A percentile compares a stretch with the other conserved stretches of the same genome.
These are phyloP conservation scores for Skeletonema menzelii DNA, from an alignment of 108 stramenopile genomes.

Conservation along the genomic window DNA sequence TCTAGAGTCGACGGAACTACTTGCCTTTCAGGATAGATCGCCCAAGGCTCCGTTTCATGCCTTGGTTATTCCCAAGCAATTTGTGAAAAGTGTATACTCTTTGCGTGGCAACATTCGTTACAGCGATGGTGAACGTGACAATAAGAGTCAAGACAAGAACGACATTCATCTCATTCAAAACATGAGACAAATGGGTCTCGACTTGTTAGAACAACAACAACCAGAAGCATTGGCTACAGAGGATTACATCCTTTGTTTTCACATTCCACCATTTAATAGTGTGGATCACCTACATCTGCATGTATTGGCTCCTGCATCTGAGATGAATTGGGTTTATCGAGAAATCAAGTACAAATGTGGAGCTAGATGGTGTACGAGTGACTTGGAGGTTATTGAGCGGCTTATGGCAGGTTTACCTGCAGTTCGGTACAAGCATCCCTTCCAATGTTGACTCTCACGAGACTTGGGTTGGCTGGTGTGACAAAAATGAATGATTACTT, in stretches of 20 bases:
- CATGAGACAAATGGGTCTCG: constrained; percentile 53
- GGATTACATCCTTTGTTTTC: constrained; percentile 73
- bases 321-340: constrained; percentile 46
- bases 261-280: constrained; percentile 69
- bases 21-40: constrained; percentile 64
- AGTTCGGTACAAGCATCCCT: constrained; percentile 19
- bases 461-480: not conserved
- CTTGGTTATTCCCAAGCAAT: constrained; percentile 70
- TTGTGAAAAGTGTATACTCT: constrained; percentile 35
- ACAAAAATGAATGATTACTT: not conserved
- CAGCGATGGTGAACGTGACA: not conserved
- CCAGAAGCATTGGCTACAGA: constrained; percentile 38
- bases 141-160: not conserved
- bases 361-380: constrained; percentile 53
- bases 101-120: constrained; percentile 4
- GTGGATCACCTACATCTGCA: constrained; percentile 82
- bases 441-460: not conserved
- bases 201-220: constrained; percentile 37
- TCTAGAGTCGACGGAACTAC: constrained; percentile 36
- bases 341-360: constrained; percentile 53
- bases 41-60: constrained; percentile 63
- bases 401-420: constrained; percentile 35
- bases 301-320: constrained; percentile 69
- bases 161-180: constrained; percentile 51
- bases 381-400: constrained; percentile 40